Evolutionary conservation across 257 asterid species (phyloP).

Genomic region (Cruciata laevipes): DNA sequence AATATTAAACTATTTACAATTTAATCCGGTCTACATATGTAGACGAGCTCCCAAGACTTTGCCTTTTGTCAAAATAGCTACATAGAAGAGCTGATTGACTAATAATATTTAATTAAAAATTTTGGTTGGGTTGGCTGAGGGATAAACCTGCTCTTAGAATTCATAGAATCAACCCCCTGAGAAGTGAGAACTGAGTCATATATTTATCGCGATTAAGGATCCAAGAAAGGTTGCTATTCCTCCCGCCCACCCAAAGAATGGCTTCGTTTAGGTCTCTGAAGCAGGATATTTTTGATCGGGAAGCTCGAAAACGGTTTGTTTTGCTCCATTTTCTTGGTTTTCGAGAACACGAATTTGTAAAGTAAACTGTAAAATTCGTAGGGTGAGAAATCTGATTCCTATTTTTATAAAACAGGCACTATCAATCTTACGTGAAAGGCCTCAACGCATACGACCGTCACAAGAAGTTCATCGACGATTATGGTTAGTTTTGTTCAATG

Average conservation of each 20-base stretch:
- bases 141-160: too few species aligned
- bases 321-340: background rate
- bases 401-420: constrained; percentile 52
- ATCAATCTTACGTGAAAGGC: constrained; percentile 84
- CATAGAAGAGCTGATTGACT: too few species aligned
- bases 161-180: too few species aligned
- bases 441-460: constrained; percentile 98
- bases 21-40: too few species aligned
- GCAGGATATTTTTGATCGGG: constrained; percentile 70
- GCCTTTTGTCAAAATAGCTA: too few species aligned
- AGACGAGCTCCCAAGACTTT: too few species aligned
- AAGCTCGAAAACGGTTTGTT: constrained; percentile 69
- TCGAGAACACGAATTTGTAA: too few species aligned
- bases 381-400: constrained; percentile 5
- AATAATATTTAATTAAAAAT: too few species aligned
- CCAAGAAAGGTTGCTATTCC: background rate
- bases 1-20: too few species aligned
- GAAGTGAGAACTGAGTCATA: too few species aligned
- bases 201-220: background rate
- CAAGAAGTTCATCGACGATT: constrained; percentile 75
- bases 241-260: constrained; percentile 28
- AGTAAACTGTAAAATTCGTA: background rate
- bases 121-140: too few species aligned
- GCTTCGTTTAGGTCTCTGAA: constrained; percentile 74
- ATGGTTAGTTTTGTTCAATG: constrained; percentile 35